Evolutionary conservation across 192 early-diverging fungal species (phyloP).

Genomic region (Globomyces pollinis-pini): DNA sequence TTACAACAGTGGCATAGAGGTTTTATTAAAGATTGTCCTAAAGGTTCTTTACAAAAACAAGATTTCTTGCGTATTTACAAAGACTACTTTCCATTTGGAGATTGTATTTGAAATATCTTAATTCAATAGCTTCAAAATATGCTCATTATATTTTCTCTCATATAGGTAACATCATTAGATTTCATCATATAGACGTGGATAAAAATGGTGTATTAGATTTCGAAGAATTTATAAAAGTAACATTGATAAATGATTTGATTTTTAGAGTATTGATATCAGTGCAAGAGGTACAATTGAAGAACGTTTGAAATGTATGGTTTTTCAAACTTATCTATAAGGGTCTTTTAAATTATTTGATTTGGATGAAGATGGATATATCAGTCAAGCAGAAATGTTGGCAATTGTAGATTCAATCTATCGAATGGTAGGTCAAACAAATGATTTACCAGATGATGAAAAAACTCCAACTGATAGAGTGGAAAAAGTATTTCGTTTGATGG

Average conservation of each 20-base stretch:
- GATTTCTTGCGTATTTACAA: slow-evolving; percentile 93
- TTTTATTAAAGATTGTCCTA: slow-evolving; percentile 87
- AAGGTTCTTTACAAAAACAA: slow-evolving; percentile 70
- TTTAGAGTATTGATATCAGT: slow-evolving; percentile 76
- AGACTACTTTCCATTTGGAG: slow-evolving; percentile 95
- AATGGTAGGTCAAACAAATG: slow-evolving; percentile 88
- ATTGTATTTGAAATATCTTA: too few species aligned
- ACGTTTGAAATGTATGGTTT: slow-evolving; percentile 68
- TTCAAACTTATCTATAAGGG: slow-evolving; percentile 40
- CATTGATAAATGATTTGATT: too few species aligned
- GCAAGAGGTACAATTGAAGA: slow-evolving; percentile 76
- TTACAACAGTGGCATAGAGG: slow-evolving; percentile 96
- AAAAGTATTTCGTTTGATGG: slow-evolving; percentile 85
- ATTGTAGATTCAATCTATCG: slow-evolving; percentile 94
- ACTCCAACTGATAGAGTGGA: slow-evolving; percentile 84
- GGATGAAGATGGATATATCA: slow-evolving; percentile 79
- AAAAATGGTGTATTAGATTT: slow-evolving; percentile 87
- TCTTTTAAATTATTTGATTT: slow-evolving; percentile 89
- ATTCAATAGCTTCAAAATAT: slow-evolving; percentile 75
- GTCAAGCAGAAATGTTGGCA: slow-evolving; percentile 78
- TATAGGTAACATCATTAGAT: too few species aligned
- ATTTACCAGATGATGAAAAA: slow-evolving; percentile 83
- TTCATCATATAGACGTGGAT: slow-evolving; percentile 86
- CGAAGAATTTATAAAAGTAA: slow-evolving; percentile 74
- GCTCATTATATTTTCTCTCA: slow-evolving; percentile 87